Conservation (phyloP, 2,329 filamentous ascomycete species). For the Ophiostoma triangulosporum region DNA sequence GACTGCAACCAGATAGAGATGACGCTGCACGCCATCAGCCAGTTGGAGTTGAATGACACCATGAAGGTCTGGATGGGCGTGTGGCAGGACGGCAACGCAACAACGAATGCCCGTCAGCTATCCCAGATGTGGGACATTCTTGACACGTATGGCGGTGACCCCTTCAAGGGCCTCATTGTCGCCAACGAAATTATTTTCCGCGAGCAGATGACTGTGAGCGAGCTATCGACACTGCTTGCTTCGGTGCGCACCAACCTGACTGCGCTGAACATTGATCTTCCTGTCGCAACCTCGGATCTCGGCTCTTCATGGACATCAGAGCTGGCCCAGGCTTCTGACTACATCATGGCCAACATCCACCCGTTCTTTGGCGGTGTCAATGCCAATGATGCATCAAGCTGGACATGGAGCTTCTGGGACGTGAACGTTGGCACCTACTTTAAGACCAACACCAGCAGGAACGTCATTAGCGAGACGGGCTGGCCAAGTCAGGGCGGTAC, state of each 20-base stretch:
- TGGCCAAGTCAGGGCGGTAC: constrained; percentile 80
- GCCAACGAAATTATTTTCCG: constrained; percentile 72
- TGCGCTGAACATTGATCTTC: constrained; percentile 50
- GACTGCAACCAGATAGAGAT: constrained; percentile 97
- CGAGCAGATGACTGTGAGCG: constrained; percentile 53
- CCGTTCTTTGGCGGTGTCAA: constrained; percentile 82
- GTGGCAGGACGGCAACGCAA: constrained; percentile 74
- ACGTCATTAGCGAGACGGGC: constrained; percentile 81
- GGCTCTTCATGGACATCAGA: constrained; percentile 71
- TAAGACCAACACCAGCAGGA: constrained; percentile 46
- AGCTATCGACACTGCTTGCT: constrained; percentile 50
- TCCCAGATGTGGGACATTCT: constrained; percentile 74
- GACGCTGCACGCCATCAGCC: constrained; percentile 69
- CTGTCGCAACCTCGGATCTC: constrained; percentile 76
- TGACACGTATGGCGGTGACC: constrained; percentile 49
- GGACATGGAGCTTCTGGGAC: constrained; percentile 78
- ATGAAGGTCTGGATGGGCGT: constrained; percentile 92
- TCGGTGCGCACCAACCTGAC: constrained; percentile 63
- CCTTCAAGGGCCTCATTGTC: constrained; percentile 71
- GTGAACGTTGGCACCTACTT: constrained; percentile 52
- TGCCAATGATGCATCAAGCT: constrained; percentile 53
- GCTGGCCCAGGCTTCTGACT: constrained; percentile 60
- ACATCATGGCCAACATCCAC: constrained; percentile 93
- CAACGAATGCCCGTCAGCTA: constrained; percentile 74
- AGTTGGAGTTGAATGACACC: constrained; percentile 52